Evolutionary conservation across 2,329 filamentous ascomycete species (phyloP).

Genomic region (Pestalotiopsis fici): DNA sequence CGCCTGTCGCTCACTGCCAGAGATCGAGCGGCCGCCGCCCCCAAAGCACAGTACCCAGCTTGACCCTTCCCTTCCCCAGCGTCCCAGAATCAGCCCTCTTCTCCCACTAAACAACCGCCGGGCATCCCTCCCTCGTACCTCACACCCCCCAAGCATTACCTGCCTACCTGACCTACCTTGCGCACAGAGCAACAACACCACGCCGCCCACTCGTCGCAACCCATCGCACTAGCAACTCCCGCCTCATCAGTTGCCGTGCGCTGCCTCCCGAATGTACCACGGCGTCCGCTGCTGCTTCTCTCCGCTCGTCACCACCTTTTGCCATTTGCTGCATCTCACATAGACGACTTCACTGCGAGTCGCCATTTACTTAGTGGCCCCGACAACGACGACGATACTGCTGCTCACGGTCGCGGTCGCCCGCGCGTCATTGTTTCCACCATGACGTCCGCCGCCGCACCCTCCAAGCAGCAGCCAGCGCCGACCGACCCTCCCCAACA

Average conservation of each 20-base stretch:
- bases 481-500: constrained; percentile 26
- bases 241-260: constrained; percentile 1
- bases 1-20: neutral
- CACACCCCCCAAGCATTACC: neutral
- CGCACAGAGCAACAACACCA: constrained; percentile 7
- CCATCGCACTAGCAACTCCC: neutral
- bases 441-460: constrained; percentile 32
- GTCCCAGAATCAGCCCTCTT: neutral
- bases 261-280: neutral
- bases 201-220: constrained; percentile 4
- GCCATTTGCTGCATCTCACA: neutral
- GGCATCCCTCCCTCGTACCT: neutral
- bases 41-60: neutral
- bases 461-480: constrained; percentile 22
- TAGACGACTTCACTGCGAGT: neutral
- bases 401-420: constrained; percentile 23
- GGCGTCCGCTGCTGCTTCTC: neutral
- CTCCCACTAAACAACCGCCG: neutral
- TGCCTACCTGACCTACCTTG: neutral
- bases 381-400: neutral
- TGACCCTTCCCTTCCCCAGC: neutral
- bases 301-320: neutral
- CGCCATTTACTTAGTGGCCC: neutral
- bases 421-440: constrained; percentile 29
- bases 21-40: neutral